These are phyloP conservation scores for Phytophthora macrochlamydospora DNA, from an alignment of 352 stramenopile species.

Conservation along the genomic window DNA sequence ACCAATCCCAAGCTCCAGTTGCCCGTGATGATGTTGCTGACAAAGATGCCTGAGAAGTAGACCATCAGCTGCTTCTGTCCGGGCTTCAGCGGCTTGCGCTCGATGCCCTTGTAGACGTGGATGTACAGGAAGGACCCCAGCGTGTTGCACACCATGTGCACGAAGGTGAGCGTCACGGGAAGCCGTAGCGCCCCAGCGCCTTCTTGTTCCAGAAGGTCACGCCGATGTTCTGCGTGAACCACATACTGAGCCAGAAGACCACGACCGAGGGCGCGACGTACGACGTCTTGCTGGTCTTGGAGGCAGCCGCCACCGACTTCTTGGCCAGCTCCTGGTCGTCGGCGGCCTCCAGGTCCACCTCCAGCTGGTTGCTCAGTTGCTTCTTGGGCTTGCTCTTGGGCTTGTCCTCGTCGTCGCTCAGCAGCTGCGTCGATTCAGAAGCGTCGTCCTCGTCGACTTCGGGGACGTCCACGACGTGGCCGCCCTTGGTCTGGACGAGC, in stretches of 20 bases:
- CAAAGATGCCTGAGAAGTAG: constrained; percentile 93
- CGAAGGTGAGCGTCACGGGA: constrained; percentile 87
- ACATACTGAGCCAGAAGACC: constrained; percentile 84
- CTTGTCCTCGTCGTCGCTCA: constrained; percentile 17
- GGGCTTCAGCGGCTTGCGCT: constrained; percentile 67
- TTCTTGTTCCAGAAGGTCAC: constrained; percentile 97
- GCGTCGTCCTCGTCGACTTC: constrained; percentile 19
- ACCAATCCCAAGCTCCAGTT: constrained; percentile 93
- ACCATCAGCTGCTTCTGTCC: constrained; percentile 79
- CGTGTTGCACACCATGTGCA: constrained; percentile 95
- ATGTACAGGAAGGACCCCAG: constrained; percentile 86
- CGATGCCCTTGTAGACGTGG: constrained; percentile 66
- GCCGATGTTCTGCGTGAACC: constrained; percentile 93
- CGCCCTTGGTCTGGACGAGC: constrained; percentile 19
- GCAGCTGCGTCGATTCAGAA: constrained; percentile 30
- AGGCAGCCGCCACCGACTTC: constrained; percentile 18
- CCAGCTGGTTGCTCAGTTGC: constrained; percentile 8
- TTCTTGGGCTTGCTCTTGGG: constrained; percentile 2
- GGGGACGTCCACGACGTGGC: constrained; percentile 27
- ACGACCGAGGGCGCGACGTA: constrained; percentile 73
- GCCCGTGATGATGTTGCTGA: constrained; percentile 95
- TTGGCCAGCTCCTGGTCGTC: constrained; percentile 26
- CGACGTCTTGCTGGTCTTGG: constrained; percentile 48
- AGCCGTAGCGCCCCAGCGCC: constrained; percentile 74
- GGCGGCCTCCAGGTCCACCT: constrained; percentile 22